phyloP scores from a whole-genome alignment of 768 basidiomycete genomes.

The Lactarius hengduanensis region DNA sequence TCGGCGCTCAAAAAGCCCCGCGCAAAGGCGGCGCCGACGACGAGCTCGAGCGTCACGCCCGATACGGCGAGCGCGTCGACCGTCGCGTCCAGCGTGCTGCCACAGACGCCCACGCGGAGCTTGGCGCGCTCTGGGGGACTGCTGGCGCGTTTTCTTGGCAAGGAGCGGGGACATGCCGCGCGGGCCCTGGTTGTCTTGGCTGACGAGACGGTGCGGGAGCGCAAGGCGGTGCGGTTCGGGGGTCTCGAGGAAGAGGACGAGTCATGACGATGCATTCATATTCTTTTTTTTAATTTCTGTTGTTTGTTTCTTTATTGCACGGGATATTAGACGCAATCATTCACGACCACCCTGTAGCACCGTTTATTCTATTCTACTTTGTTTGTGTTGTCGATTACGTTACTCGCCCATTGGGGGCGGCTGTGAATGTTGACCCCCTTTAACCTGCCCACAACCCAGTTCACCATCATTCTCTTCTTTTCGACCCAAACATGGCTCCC shows the following conservation, averaged over 20 bases:
- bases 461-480: neutral
- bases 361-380: neutral
- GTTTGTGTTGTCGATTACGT: slow-evolving; percentile 4
- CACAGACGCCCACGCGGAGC: slow-evolving; percentile 31
- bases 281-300: slow-evolving; percentile 30
- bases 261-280: neutral
- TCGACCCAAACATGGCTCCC: slow-evolving; percentile 59
- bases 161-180: slow-evolving; percentile 5
- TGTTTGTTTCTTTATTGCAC: neutral
- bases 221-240: slow-evolving; percentile 26
- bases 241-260: slow-evolving; percentile 15
- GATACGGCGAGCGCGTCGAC: slow-evolving; percentile 46
- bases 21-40: slow-evolving; percentile 34
- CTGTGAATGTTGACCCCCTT: neutral
- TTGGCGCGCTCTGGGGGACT: slow-evolving; percentile 32
- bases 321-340: neutral
- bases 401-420: neutral
- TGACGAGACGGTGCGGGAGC: slow-evolving; percentile 7
- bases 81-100: slow-evolving; percentile 42
- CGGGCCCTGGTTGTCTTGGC: neutral
- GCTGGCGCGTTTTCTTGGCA: slow-evolving; percentile 32
- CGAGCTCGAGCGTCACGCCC: slow-evolving; percentile 33
- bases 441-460: neutral
- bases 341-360: neutral
- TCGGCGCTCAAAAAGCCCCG: slow-evolving; percentile 63